Evolutionary conservation across 208 protist species (phyloP).

Genomic region (Ichthyophonus hoferi): DNA sequence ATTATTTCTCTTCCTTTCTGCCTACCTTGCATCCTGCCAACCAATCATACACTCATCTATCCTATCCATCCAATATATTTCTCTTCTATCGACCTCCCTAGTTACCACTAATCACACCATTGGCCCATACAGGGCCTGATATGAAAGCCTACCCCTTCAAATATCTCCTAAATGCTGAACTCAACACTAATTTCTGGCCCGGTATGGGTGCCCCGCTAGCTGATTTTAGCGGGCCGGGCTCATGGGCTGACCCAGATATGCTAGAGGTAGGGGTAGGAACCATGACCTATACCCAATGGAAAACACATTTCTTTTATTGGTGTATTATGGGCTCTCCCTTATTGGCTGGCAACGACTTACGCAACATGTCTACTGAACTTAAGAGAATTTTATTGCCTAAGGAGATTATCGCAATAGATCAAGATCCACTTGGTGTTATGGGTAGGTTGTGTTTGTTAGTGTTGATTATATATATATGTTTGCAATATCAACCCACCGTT

Average conservation of each 20-base stretch:
- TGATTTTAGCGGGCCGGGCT: neutral
- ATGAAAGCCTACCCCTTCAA: neutral
- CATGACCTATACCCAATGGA: neutral
- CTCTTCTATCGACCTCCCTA: too few relatives aligned
- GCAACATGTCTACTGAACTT: neutral
- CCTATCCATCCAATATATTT: too few relatives aligned
- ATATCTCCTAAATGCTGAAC: neutral
- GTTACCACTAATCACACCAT: too few relatives aligned
- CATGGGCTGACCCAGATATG: neutral
- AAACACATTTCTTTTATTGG: neutral
- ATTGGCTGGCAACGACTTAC: neutral
- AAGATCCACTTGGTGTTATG: neutral
- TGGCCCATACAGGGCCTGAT: neutral
- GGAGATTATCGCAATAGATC: slow-evolving; percentile 29
- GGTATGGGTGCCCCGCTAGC: neutral
- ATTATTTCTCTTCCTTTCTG: too few relatives aligned
- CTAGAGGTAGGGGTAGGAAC: neutral
- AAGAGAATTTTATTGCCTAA: neutral
- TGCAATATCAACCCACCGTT: too few relatives aligned
- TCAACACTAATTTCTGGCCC: neutral
- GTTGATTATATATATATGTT: neutral
- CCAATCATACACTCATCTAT: too few relatives aligned
- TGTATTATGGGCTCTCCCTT: neutral
- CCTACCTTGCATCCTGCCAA: too few relatives aligned
- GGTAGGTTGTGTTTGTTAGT: neutral